Percentiles rank a stretch among this genome's conserved stretches.
Evolutionary conservation across 441 rosid species (phyloP).

Genomic region (Geranium incanum): DNA sequence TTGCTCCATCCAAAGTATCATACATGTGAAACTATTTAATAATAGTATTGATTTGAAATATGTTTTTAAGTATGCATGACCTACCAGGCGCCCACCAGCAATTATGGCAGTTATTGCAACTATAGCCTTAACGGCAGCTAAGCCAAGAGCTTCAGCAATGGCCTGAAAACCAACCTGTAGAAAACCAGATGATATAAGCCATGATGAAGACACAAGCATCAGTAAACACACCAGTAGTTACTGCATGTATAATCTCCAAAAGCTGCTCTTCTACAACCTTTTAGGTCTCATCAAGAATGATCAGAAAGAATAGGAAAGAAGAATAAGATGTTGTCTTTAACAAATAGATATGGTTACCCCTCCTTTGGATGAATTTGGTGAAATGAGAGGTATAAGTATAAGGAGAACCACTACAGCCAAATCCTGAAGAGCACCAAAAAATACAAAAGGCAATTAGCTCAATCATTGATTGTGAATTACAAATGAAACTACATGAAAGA

Average conservation of each 20-base stretch:
- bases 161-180: conserved; percentile 91
- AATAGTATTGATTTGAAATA: not conserved
- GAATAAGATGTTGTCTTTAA: conserved; percentile 8
- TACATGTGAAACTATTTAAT: conserved; percentile 17
- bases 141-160: conserved; percentile 95
- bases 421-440: conserved; percentile 54
- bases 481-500: conserved; percentile 14
- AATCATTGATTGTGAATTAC: conserved; percentile 8
- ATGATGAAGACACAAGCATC: conserved; percentile 16
- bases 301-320: conserved; percentile 17
- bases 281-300: conserved; percentile 11
- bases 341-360: conserved; percentile 57
- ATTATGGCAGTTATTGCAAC: conserved; percentile 92
- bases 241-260: not conserved
- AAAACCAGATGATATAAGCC: conserved; percentile 21
- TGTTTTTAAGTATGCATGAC: conserved; percentile 22
- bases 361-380: conserved; percentile 97
- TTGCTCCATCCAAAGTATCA: conserved; percentile 14
- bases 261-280: conserved; percentile 7
- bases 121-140: conserved; percentile 94
- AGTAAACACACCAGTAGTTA: conserved; percentile 6
- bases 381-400: conserved; percentile 93
- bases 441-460: conserved; percentile 12
- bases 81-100: conserved; percentile 97
- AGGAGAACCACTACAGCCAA: conserved; percentile 96